Percentiles rank a stretch among this genome's conserved stretches.
These are phyloP conservation scores for Perkinsus chesapeaki DNA, from an alignment of 169 alveolate genomes.

Conservation along the genomic window DNA sequence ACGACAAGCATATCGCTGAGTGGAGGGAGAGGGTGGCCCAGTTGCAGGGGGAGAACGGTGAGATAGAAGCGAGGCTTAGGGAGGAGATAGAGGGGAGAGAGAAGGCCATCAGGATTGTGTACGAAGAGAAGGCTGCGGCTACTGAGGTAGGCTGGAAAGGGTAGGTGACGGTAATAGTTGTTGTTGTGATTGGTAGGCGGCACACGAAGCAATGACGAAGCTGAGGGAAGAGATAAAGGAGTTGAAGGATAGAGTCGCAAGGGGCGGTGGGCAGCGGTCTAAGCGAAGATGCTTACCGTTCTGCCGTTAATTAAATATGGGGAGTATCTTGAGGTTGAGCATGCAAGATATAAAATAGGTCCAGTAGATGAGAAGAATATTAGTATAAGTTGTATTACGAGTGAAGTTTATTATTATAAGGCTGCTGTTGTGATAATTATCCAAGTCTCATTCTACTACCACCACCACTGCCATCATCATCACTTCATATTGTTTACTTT, in stretches of 20 bases:
- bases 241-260: not conserved
- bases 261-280: not conserved
- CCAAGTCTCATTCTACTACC: not conserved
- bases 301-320: not conserved
- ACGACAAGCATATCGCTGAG: not conserved
- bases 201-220: not conserved
- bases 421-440: not conserved
- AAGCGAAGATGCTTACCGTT: not conserved
- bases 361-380: not conserved
- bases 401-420: not conserved
- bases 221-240: not conserved
- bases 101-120: not conserved
- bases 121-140: not conserved
- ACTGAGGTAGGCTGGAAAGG: not conserved
- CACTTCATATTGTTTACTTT: not conserved
- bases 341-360: not conserved
- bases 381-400: not conserved
- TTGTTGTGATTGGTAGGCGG: not conserved
- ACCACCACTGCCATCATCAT: not conserved
- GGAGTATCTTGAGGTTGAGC: not conserved
- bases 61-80: not conserved
- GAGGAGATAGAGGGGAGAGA: not conserved
- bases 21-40: not conserved
- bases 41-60: not conserved
- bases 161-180: not conserved